Percentiles rank a stretch among this genome's conserved stretches.
Evolutionary conservation across 2,329 filamentous ascomycete genomes (phyloP).

Genomic region (Scedosporium boydii): DNA sequence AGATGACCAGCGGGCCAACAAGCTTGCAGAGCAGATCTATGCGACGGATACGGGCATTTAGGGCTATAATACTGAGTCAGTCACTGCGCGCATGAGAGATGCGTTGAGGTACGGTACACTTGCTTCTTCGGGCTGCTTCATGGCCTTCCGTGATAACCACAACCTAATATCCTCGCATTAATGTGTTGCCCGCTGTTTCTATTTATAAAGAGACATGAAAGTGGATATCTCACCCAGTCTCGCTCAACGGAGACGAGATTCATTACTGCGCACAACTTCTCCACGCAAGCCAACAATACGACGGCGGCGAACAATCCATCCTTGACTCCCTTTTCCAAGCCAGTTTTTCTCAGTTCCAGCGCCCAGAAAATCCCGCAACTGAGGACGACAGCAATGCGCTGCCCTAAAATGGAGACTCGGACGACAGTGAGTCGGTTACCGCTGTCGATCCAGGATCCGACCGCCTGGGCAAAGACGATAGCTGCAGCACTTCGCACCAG

Average conservation of each 20-base stretch:
- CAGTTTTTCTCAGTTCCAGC: slow-evolving; percentile 15
- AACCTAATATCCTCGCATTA: slow-evolving; percentile 19
- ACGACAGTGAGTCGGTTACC: slow-evolving; percentile 40
- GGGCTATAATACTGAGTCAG: slow-evolving; percentile 16
- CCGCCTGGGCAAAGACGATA: slow-evolving; percentile 44
- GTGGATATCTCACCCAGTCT: slow-evolving; percentile 47
- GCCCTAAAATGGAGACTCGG: slow-evolving; percentile 35
- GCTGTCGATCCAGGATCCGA: slow-evolving; percentile 52
- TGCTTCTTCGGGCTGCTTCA: slow-evolving; percentile 1
- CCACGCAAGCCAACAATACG: slow-evolving; percentile 51
- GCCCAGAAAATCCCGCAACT: slow-evolving; percentile 37
- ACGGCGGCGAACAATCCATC: slow-evolving; percentile 22
- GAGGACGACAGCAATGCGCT: slow-evolving; percentile 33
- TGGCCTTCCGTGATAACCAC: slow-evolving; percentile 25
- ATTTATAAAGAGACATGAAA: not conserved
- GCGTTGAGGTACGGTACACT: too few species aligned
- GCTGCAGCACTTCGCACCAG: slow-evolving; percentile 48
- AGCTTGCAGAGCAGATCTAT: slow-evolving; percentile 54
- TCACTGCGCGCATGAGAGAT: not conserved
- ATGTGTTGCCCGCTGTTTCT: not conserved
- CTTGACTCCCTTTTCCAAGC: slow-evolving; percentile 6
- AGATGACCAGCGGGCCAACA: slow-evolving; percentile 44
- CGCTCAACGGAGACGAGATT: slow-evolving; percentile 62
- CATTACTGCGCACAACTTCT: slow-evolving; percentile 56
- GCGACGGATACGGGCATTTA: slow-evolving; percentile 53